Evolutionary conservation across 2,329 filamentous ascomycete species (phyloP).

Genomic region (Diplodia seriata): DNA sequence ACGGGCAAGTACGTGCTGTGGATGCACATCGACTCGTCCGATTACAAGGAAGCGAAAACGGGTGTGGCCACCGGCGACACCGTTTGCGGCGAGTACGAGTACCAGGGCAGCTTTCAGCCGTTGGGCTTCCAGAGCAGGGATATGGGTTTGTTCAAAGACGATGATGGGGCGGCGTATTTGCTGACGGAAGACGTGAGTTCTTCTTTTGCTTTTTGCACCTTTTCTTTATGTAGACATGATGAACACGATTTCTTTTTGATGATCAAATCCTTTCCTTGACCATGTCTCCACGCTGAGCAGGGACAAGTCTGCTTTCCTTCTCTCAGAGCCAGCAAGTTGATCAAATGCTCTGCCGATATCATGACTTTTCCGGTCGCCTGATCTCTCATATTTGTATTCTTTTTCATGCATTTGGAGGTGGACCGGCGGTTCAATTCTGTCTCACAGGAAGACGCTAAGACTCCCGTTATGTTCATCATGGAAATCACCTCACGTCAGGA

Average conservation of each 20-base stretch:
- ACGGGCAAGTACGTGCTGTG: constrained; percentile 72
- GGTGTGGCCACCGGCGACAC: constrained; percentile 66
- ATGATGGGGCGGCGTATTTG: constrained; percentile 66
- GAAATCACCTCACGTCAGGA: no score
- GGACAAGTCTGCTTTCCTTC: background rate
- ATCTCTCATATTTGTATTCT: no score
- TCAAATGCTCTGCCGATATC: no score
- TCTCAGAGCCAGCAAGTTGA: no score
- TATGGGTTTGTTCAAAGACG: constrained; percentile 67
- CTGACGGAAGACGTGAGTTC: constrained; percentile 66
- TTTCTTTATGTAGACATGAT: background rate
- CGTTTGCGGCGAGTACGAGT: constrained; percentile 67
- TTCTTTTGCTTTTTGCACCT: background rate
- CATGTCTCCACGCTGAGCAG: background rate
- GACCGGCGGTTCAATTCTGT: no score
- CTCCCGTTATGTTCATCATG: no score
- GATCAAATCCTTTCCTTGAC: background rate
- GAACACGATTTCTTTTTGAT: background rate
- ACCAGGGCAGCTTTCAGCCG: constrained; percentile 56
- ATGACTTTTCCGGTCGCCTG: no score
- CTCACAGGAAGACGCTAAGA: no score
- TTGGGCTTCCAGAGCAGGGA: constrained; percentile 62
- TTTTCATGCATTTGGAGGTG: no score
- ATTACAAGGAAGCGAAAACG: constrained; percentile 69
- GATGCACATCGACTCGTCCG: constrained; percentile 69